A percentile compares a stretch with the other conserved stretches of the same genome.
Evolutionary conservation across 129 eudicot genomes (phyloP).

Genomic region (Centaurea solstitialis): DNA sequence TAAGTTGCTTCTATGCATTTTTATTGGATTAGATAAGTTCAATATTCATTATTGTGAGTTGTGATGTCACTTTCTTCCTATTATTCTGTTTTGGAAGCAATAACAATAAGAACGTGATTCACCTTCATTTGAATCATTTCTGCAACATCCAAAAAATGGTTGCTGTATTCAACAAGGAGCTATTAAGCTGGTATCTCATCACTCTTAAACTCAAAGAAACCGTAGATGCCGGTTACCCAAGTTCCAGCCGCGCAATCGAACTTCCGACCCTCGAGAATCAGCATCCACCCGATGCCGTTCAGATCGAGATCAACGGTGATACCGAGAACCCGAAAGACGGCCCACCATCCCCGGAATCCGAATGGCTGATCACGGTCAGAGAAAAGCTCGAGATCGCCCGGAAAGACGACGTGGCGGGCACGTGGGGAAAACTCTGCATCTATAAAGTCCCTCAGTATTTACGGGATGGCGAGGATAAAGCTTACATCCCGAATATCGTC

Average conservation of each 20-base stretch:
- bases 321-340: slow-evolving; percentile 19
- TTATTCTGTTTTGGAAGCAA: slow-evolving; percentile 1
- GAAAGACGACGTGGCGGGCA: slow-evolving; percentile 59
- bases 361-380: slow-evolving; percentile 67
- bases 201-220: slow-evolving; percentile 89
- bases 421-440: slow-evolving; percentile 72
- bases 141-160: slow-evolving; percentile 53
- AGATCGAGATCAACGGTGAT: slow-evolving; percentile 35
- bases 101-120: background rate
- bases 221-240: slow-evolving; percentile 53
- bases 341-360: slow-evolving; percentile 49
- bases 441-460: slow-evolving; percentile 74
- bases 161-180: slow-evolving; percentile 87
- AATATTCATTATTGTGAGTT: background rate
- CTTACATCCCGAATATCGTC: slow-evolving; percentile 73
- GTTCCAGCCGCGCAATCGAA: slow-evolving; percentile 23
- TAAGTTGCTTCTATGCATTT: slow-evolving; percentile 9
- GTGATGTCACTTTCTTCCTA: slow-evolving; percentile 26
- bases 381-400: slow-evolving; percentile 64
- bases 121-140: slow-evolving; percentile 15
- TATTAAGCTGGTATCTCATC: slow-evolving; percentile 89
- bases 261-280: slow-evolving; percentile 15
- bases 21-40: background rate
- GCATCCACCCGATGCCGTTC: slow-evolving; percentile 34
- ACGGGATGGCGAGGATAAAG: slow-evolving; percentile 70